These are phyloP conservation scores for Phalaenopsis aphrodite DNA, from an alignment of 106 monocot species.

Conservation along the genomic window DNA sequence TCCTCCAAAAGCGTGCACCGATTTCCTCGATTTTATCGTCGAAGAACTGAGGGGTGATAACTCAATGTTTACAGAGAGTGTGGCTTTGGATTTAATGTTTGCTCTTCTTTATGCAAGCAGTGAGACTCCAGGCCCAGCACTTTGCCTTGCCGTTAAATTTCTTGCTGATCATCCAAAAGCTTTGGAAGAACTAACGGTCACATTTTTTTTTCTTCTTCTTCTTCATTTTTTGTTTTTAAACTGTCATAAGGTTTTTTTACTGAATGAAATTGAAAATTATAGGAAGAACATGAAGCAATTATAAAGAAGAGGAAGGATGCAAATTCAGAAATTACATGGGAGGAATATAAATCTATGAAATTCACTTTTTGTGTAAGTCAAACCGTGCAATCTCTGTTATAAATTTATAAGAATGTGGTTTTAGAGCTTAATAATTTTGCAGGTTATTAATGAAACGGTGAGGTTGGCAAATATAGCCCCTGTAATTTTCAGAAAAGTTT, in stretches of 20 bases:
- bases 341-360: slow-evolving; percentile 49
- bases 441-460: slow-evolving; percentile 40
- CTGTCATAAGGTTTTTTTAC: too few species aligned
- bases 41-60: slow-evolving; percentile 31
- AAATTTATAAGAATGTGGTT: too few species aligned
- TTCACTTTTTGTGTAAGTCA: slow-evolving; percentile 33
- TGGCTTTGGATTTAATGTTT: slow-evolving; percentile 55
- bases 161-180: slow-evolving; percentile 36
- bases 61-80: slow-evolving; percentile 29
- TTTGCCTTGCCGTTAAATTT: slow-evolving; percentile 31
- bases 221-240: too few species aligned
- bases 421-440: neutral
- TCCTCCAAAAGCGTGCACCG: slow-evolving; percentile 12
- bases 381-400: neutral
- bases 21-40: slow-evolving; percentile 39
- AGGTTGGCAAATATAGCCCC: slow-evolving; percentile 46
- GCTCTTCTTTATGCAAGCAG: slow-evolving; percentile 50
- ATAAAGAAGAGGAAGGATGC: slow-evolving; percentile 25
- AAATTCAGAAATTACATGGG: slow-evolving; percentile 39
- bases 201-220: too few species aligned
- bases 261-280: neutral
- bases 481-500: slow-evolving; percentile 42
- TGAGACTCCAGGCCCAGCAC: slow-evolving; percentile 37
- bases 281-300: slow-evolving; percentile 51
- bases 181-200: slow-evolving; percentile 26